Conservation (phyloP, 2,329 filamentous ascomycete species). For the Aspergillus tubingensis region DNA sequence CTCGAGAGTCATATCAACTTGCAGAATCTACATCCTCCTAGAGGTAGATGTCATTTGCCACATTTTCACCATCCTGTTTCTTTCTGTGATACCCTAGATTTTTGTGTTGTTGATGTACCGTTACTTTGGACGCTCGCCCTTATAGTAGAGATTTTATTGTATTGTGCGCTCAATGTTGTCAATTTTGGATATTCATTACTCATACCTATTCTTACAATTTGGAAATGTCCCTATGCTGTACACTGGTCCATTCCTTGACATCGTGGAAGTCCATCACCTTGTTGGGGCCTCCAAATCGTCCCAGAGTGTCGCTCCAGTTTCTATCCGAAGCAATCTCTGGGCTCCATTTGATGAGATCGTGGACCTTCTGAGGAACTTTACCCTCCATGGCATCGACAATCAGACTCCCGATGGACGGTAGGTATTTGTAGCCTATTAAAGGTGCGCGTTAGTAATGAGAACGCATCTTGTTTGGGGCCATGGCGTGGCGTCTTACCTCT, state of each 20-base stretch:
- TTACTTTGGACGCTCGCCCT: background rate
- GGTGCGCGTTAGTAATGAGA: background rate
- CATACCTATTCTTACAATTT: constrained; percentile 13
- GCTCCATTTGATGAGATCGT: constrained; percentile 51
- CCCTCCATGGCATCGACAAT: constrained; percentile 52
- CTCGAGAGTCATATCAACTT: constrained; percentile 28
- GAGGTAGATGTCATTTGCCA: constrained; percentile 3
- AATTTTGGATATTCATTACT: background rate
- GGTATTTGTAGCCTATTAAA: constrained; percentile 50
- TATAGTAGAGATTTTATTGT: background rate
- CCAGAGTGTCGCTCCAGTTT: constrained; percentile 51
- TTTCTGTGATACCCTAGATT: constrained; percentile 18
- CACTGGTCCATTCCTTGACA: constrained; percentile 45
- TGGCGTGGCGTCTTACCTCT: constrained; percentile 16
- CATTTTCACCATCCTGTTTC: background rate
- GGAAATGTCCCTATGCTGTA: constrained; percentile 19
- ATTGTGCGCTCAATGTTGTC: background rate
- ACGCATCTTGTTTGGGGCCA: background rate
- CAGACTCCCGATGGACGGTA: constrained; percentile 52
- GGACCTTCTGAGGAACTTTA: constrained; percentile 44
- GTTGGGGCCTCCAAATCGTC: constrained; percentile 49
- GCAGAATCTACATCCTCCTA: constrained; percentile 20
- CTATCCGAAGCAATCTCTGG: constrained; percentile 51
- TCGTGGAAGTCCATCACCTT: constrained; percentile 52
- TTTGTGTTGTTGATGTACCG: background rate